Conservation (phyloP, 345 rosid species). For the Rhodamnia rubescens region DNA sequence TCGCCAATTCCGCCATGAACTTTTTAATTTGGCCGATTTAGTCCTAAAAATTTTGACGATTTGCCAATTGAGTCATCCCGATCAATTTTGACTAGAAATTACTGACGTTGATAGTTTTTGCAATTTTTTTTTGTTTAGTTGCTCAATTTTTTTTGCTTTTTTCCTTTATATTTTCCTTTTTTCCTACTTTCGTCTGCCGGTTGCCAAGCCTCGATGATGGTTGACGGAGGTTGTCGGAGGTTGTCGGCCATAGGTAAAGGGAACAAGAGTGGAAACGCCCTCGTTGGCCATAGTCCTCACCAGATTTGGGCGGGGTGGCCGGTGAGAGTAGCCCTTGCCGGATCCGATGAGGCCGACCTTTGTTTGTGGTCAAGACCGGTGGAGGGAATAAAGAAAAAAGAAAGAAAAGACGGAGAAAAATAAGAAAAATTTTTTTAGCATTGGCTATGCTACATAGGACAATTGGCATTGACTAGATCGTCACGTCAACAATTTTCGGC, state of each 20-base stretch:
- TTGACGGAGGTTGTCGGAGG: not conserved
- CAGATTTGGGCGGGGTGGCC: not conserved
- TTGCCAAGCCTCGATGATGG: accelerated
- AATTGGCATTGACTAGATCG: accelerated
- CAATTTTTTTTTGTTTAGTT: no score
- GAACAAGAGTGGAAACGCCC: not conserved
- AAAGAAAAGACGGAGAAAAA: not conserved
- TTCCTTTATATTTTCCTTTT: no score
- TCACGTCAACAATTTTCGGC: accelerated
- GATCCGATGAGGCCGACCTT: not conserved
- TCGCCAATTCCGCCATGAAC: not conserved
- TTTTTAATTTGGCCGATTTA: not conserved
- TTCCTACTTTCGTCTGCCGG: not conserved
- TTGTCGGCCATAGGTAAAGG: not conserved
- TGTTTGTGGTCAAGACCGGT: accelerated
- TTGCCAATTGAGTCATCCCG: no score
- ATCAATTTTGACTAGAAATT: no score
- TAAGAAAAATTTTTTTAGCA: accelerated
- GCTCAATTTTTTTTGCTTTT: no score
- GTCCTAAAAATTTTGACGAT: no score
- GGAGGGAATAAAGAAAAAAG: not conserved
- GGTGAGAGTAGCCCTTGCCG: not conserved
- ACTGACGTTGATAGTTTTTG: no score
- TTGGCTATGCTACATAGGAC: accelerated
- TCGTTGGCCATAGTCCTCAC: not conserved